Conservation (phyloP, 306 rosid genomes). For the Adenanthera pavonina region DNA sequence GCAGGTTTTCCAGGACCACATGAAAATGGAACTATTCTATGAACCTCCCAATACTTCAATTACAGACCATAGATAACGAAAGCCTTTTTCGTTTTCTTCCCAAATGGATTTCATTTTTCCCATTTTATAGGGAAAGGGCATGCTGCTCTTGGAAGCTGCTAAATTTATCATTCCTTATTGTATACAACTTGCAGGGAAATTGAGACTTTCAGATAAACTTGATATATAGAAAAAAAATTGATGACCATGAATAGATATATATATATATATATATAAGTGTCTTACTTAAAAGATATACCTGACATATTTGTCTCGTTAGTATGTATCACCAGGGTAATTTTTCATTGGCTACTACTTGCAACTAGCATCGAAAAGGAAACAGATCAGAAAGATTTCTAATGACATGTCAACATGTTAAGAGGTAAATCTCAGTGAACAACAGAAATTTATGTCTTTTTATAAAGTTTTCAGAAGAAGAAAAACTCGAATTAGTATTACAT, state of each 20-base stretch:
- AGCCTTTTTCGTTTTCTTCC: not conserved
- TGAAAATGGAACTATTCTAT: slow-evolving; percentile 32
- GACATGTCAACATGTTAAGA: not conserved
- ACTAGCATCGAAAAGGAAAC: not conserved
- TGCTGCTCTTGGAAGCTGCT: slow-evolving; percentile 47
- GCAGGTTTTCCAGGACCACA: slow-evolving; percentile 48
- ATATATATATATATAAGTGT: too few species aligned
- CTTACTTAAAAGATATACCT: too few species aligned
- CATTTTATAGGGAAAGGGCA: slow-evolving; percentile 27
- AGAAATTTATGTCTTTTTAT: not conserved
- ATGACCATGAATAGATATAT: too few species aligned
- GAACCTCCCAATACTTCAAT: slow-evolving; percentile 22
- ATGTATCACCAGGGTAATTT: not conserved
- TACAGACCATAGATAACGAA: slow-evolving; percentile 15
- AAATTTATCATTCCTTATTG: slow-evolving; percentile 40
- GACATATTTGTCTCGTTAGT: not conserved
- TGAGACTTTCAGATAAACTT: not conserved
- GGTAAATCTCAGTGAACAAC: too few species aligned
- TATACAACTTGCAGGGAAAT: slow-evolving; percentile 30
- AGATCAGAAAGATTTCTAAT: not conserved
- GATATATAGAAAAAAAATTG: too few species aligned
- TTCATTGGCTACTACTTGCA: not conserved
- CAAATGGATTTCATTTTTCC: slow-evolving; percentile 33
- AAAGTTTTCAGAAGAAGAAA: not conserved
- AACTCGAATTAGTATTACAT: not conserved